Evolutionary conservation across 2,329 filamentous ascomycete genomes (phyloP), one percentile per base, ranked within the genome.

Genomic region (Fusarium foetens): DNA sequence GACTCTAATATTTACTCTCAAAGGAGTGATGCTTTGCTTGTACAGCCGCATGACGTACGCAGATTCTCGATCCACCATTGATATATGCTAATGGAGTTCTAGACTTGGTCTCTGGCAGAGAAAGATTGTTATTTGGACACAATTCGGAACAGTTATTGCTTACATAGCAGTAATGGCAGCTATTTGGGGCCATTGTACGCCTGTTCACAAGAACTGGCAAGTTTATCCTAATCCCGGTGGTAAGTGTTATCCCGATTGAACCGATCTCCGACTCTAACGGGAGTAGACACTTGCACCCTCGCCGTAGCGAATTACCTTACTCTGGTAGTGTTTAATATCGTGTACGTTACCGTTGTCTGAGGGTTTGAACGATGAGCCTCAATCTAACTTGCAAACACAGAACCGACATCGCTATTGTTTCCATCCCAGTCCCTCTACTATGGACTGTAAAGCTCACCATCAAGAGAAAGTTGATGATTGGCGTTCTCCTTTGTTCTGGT

Each of bases 1-100:
- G 11, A 80, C 80, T 8, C 70, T 85, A 21, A 84, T 85, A 23
- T 85, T 83, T 81, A 72, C 78, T 51, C 75, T 85, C 29, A 85
- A 85, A 64, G 81, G 79, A 9, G 82, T 81, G 66, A 83, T 84
- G 73, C 71, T 84, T n/a, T 84, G 80, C 65, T 82, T 84, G 63
- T 84, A 83, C 67, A 77, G 79, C 51, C 79, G 83, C 45, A 78
- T 85, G 66, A 85, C 83, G 83, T 84, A 76, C 51, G 81, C 17
- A 39, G 7, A 25, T 7, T 71, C 72, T 23, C 38, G 23, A 54
- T 14, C 21, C 31, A n/a, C 16, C 1, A 2, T 6, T 14, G 8
- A 25, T 13, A 5, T 11, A 31, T 25, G 43, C 73, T 76, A 35
- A 77, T 29, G 53, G 8, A 4, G 21, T 7, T 48, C 6, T 49